Base-by-base conservation (phyloP, 2,329 filamentous ascomycete genomes). In the Neonectria hederae region DNA sequence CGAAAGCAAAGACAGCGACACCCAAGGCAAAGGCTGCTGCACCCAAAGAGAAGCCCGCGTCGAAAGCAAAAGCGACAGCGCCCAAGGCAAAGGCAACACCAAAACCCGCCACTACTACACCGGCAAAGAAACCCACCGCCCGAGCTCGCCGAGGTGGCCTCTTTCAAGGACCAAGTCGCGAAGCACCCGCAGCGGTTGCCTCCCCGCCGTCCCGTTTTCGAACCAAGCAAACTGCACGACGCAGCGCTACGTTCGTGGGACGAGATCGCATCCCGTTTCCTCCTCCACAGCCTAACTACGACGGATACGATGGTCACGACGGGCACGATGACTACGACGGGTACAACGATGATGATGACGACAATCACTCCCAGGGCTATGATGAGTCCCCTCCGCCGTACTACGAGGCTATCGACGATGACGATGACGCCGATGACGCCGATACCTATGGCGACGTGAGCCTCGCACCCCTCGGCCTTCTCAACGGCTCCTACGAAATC, bases 401-500 rank as follows among this genome's bases (percentile, higher is more conserved):
- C 53, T 65, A 63, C 1, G 59, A 66, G 17, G 59, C 51, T 45
- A 32, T 24, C 4, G 38, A 57, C 14, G 57, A 55, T 17, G 28
- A 48, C 14, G 48, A 60, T 5, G 22, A 45, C 13, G 53, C 59
- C 19, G 42, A 40, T 5, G 24, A n/a, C 22, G 11, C 38, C 7
- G 38, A 32, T 7, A 48, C 28, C 51, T 38, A 54, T 17, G 38
- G 52, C 40, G 24, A 59, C n/a, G 28, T 38, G 13, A 54, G 46
- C 21, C 72, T 77, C 1, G 40, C 42, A 3, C 70, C 76, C 2
- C 71, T 83, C 0, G 78, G 79, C 2, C 69, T 79, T 3, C 68
- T 86, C 14, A 84, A 83, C 53, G 83, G 84, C 9, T 73, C 76
- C 3, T 86, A 86, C 70, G 66, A 73, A 4, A 69, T 86, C 14